Evolutionary conservation across 495 filamentous ascomycete species (phyloP).

Genomic region (Trichoderma reesei): DNA sequence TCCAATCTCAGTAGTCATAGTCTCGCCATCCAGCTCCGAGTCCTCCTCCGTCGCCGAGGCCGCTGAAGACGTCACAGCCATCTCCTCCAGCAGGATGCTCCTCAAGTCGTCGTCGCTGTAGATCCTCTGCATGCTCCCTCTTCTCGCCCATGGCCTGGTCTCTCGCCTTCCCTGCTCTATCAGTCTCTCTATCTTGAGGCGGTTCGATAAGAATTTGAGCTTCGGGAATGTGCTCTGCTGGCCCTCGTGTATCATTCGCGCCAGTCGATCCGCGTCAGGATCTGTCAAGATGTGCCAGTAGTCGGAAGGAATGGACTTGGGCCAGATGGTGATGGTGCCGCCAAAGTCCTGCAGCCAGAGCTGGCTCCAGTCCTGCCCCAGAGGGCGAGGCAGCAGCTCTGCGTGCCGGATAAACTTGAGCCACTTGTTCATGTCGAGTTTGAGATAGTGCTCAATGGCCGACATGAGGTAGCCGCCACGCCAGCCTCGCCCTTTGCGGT

Average conservation of each 20-base stretch:
- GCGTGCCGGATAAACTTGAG: constrained; percentile 85
- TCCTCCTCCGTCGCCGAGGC: constrained; percentile 2
- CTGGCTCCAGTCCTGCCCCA: constrained; percentile 95
- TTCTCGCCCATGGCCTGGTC: constrained; percentile 27
- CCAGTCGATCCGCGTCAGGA: constrained; percentile 62
- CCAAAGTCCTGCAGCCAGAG: constrained; percentile 93
- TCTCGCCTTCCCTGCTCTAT: constrained; percentile 66
- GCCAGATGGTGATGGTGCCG: constrained; percentile 93
- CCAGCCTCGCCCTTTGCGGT: constrained; percentile 89
- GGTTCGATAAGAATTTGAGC: constrained; percentile 78
- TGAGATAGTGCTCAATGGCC: constrained; percentile 90
- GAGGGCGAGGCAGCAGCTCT: constrained; percentile 76
- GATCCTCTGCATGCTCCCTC: constrained; percentile 37
- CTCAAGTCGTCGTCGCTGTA: constrained; percentile 34
- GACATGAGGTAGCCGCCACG: constrained; percentile 86
- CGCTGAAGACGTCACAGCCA: background rate
- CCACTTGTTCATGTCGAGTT: constrained; percentile 93
- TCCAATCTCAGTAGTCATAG: background rate
- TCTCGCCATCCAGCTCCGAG: constrained; percentile 2
- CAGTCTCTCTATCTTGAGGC: constrained; percentile 69
- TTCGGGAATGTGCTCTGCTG: constrained; percentile 83
- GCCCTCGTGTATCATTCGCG: constrained; percentile 78
- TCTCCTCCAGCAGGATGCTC: constrained; percentile 18
- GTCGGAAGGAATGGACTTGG: constrained; percentile 62
- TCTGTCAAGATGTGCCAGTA: constrained; percentile 82